Base-by-base conservation (phyloP, 225 moss, liverwort and hornwort genomes). In the Takakia lepidozioides region DNA sequence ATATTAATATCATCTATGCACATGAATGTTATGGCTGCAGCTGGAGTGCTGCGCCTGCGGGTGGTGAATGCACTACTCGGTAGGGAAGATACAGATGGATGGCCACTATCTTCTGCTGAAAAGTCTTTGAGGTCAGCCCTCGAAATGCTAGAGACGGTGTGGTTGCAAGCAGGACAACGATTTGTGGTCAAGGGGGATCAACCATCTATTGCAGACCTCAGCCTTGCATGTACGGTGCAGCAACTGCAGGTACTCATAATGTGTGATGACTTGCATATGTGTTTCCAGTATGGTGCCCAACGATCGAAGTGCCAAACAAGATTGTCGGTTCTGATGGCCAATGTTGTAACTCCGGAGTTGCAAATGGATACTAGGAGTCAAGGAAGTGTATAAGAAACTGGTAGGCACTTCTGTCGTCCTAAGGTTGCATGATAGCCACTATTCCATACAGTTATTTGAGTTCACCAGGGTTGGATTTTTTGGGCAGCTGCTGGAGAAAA, bases 131-230 rank as follows among this genome's bases (percentile, higher is more conserved):
- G 27, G 60, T 30, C 48, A 30, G 67, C 83, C 32, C 62, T 91
- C 19, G 54, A 70, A 21, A 43, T 67, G 18, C 60, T 91, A 42
- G 80, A 86, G 53, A 66, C 72, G 25, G 62, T 63, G 11, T 83
- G 77, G 77, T 63, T 91, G 39, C 67, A 60, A 57, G 73, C 48
- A 27, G 77, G 72, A 38, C 75, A 73, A 26, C 66, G 72, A 14
- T 91, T 75, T 67, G 52, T 86, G 62, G 70, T 57, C 22, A 58
- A 56, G 27, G 72, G 77, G 39, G 42, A 28, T 35, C 67, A 83
- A 48, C 83, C 75, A 4, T 84, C 81, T 25, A 78, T 91, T n/a
- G 90, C 90, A 35, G 86, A 90, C 57, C 56, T 86, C 54, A 72
- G 81, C 52, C 71, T 92, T 17, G 58, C 46, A 43, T 84, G 86